Base-by-base conservation (phyloP, 2,329 filamentous ascomycete genomes). In the Fusarium papillatum region DNA sequence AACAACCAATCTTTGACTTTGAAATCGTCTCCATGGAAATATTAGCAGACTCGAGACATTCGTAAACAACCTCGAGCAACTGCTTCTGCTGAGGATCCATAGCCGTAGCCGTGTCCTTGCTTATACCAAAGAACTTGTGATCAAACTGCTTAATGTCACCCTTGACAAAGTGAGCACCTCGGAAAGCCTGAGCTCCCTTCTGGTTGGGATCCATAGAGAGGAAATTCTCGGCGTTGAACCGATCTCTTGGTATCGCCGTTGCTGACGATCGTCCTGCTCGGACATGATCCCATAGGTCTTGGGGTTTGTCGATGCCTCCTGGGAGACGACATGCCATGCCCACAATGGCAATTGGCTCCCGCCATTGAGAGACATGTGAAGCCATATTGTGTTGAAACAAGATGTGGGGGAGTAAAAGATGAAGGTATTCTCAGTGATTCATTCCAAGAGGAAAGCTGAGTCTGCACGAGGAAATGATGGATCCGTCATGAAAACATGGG, bases 61-160 rank as follows among this genome's bases (percentile, higher is more conserved):
- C 77, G 24, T 76, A 79, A 2, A 79, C 77, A 43, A 79, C 73
- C 61, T 79, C 77, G 2, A 79, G 77, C 5, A 79, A 46, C 29
- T 79, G 77, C 1, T 79, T 78, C 34, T 79, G 77, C 46, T 79
- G 77, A 0, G 77, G 77, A 53, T 79, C 77, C 77, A 79, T 79
- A 13, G 77, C 77, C 22, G 76, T 78, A 16, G 76, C 76, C 0
- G 77, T 78, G 11, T 79, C 75, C 67, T 78, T 78, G 64, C 75
- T 78, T 24, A 78, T 78, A 6, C 76, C 76, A 62, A 78, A 78
- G 70, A 78, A 78, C 68, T 78, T 78, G 69, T 78, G 75, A 60
- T 78, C 76, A 43, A 78, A 78, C 69, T 78, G 76, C 60, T 77
- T 78, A 19, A 78, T 72, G 36, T 78, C 76, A 19, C 76, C 59